Evolutionary conservation across 2,329 filamentous ascomycete genomes (phyloP), one percentile per base, ranked within the genome.

Genomic region (Alternaria hordeiaustralica): DNA sequence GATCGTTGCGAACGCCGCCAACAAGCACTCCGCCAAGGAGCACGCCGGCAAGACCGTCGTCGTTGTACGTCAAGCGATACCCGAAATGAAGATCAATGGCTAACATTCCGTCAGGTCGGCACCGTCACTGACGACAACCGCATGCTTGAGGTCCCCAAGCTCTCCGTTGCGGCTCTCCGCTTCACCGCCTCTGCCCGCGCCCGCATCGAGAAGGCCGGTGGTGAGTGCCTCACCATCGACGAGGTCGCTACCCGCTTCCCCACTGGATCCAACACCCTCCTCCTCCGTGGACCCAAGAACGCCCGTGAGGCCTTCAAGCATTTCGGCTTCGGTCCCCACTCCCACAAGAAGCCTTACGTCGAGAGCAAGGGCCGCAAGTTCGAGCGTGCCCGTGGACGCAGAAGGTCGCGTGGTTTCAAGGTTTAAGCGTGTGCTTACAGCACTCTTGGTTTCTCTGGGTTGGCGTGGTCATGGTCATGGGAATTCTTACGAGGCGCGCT

Each of bases 341-440:
- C 90, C 85, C 87, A 97, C 91, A 99, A 98, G 95, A 98, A 97
- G 90, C 95, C 95, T 77, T 92, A 97, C 79, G 89, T 99, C 81
- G 89, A 93, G 86, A 97, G 93, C 88, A 99, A 99, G 92, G 96
- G 96, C 82, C 92, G 96, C 87, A 99, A 99, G 89, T 99, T 99
- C 88, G 96, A 99, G 91, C 89, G 90, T 81, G 96, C 94, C 81
- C 94, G 96, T 96, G 96, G 96, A 86, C 94, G 96, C 87, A 96
- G 96, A 91, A 89, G 94, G 84, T 98, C 94, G 80, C 90, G 92
- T 82, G 96, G 96, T 89, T 99, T 99, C 94, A 99, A 99, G 94
- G 96, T 99, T 83, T 99, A 97, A 93, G 69, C 70, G 67, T 68
- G 64, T 72, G 67, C 71, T 69, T 59, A 62, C 69, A 66, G 66